phyloP scores from a whole-genome alignment of 2,329 filamentous ascomycete genomes.

The Purpureocillium lavendulum region DNA sequence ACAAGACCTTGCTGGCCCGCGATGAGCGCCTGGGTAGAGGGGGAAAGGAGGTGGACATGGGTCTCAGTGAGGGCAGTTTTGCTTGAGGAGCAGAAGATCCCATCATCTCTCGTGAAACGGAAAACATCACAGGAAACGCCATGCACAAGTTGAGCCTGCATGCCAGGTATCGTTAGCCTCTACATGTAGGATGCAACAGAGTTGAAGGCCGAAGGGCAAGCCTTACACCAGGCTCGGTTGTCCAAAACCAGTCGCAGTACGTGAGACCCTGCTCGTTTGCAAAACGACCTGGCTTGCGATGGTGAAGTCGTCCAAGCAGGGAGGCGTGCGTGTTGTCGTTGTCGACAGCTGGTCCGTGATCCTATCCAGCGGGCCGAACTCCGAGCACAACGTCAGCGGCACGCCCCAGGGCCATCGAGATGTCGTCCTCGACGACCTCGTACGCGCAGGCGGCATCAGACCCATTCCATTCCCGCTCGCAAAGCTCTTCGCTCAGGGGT shows the following conservation, averaged over 20 bases:
- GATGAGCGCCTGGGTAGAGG: too few relatives aligned
- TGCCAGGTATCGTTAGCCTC: conserved; percentile 5
- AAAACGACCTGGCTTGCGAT: conserved; percentile 79
- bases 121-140: conserved; percentile 13
- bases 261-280: conserved; percentile 67
- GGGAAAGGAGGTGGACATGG: too few relatives aligned
- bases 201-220: not conserved
- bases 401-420: conserved; percentile 45
- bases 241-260: conserved; percentile 52
- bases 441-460: conserved; percentile 66
- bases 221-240: conserved; percentile 51
- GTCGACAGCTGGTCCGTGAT: not conserved
- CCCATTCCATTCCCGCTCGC: conserved; percentile 53
- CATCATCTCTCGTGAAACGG: too few relatives aligned
- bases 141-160: conserved; percentile 44
- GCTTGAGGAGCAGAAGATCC: too few relatives aligned
- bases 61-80: too few relatives aligned
- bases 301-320: conserved; percentile 66
- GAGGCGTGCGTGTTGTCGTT: conserved; percentile 35
- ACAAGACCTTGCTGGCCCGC: too few relatives aligned
- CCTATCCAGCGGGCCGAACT: too few relatives aligned
- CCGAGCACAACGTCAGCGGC: too few relatives aligned
- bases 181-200: not conserved
- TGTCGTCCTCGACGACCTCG: conserved; percentile 64
- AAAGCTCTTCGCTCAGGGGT: conserved; percentile 72